phyloP scores from a whole-genome alignment of 371 early-diverging fungal species.

The Phascolomyces articulosus region DNA sequence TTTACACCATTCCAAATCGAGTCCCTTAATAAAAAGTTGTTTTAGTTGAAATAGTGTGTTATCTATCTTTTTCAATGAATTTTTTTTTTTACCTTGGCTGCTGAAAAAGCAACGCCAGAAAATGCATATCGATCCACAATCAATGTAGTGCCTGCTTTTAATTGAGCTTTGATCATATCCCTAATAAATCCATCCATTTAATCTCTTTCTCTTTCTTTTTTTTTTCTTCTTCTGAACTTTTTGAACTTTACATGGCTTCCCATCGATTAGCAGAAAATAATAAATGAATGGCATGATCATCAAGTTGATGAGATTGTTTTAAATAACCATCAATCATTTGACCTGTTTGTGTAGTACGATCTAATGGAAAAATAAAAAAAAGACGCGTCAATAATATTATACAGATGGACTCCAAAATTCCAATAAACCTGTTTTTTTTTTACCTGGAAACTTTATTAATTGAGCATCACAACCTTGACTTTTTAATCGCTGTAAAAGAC shows the following conservation, averaged over 20 bases:
- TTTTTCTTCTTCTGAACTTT: too few relatives aligned
- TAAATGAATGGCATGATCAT: slow-evolving; percentile 91
- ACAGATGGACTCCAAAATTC: too few relatives aligned
- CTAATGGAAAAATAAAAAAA: slow-evolving; percentile 37
- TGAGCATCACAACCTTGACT: slow-evolving; percentile 45
- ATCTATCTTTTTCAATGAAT: too few relatives aligned
- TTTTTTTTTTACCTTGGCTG: slow-evolving; percentile 71
- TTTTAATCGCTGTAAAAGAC: slow-evolving; percentile 65
- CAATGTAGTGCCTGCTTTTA: slow-evolving; percentile 73
- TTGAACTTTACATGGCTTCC: slow-evolving; percentile 57
- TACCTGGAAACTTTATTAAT: slow-evolving; percentile 80
- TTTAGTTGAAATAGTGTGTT: too few relatives aligned
- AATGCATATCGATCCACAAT: slow-evolving; percentile 98
- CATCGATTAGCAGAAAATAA: slow-evolving; percentile 95
- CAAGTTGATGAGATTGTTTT: slow-evolving; percentile 64
- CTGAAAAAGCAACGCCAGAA: slow-evolving; percentile 95
- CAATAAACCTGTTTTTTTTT: background rate
- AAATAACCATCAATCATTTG: slow-evolving; percentile 91
- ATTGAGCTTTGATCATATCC: slow-evolving; percentile 52
- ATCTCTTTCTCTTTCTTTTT: too few relatives aligned
- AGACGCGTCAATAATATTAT: too few relatives aligned
- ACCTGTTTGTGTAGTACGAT: slow-evolving; percentile 93
- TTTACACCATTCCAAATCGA: slow-evolving; percentile 91
- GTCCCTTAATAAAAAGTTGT: slow-evolving; percentile 48
- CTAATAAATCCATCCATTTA: slow-evolving; percentile 42